phyloP scores from a whole-genome alignment of 2,329 filamentous ascomycete genomes.

The Colletotrichum shisoi region DNA sequence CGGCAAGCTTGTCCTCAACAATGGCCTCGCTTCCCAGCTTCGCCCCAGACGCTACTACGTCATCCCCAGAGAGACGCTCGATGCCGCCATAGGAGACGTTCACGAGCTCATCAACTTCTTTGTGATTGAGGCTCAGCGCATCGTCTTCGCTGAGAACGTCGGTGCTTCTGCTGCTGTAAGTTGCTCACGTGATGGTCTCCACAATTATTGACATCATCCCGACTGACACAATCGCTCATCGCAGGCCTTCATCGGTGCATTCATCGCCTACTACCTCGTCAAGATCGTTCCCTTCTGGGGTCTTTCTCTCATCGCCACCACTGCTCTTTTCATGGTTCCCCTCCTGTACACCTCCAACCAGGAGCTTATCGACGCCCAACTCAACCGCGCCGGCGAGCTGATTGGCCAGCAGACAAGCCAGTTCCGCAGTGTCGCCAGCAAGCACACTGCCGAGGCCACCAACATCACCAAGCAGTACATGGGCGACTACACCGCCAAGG shows the following conservation, averaged over 20 bases:
- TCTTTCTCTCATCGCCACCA: constrained; percentile 67
- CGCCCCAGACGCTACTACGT: constrained; percentile 74
- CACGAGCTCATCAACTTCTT: constrained; percentile 77
- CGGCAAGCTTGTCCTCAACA: constrained; percentile 68
- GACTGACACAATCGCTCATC: constrained; percentile 12
- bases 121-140: constrained; percentile 72
- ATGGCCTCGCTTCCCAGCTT: constrained; percentile 70
- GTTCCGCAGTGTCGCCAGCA: constrained; percentile 67
- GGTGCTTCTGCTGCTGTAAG: constrained; percentile 66
- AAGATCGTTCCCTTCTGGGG: constrained; percentile 77
- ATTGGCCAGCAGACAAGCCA: constrained; percentile 70
- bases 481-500: constrained; percentile 73
- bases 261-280: constrained; percentile 72
- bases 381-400: constrained; percentile 65
- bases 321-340: constrained; percentile 67
- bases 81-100: constrained; percentile 67
- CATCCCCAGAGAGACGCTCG: constrained; percentile 68
- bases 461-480: constrained; percentile 72
- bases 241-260: constrained; percentile 67
- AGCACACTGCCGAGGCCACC: constrained; percentile 70
- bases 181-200: constrained; percentile 29
- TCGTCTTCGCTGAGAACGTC: constrained; percentile 73
- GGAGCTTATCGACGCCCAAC: constrained; percentile 71
- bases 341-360: constrained; percentile 73
- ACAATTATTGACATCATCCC: constrained; percentile 26